Evolutionary conservation across 2,329 filamentous ascomycete species (phyloP).

Genomic region (Curvularia verruculosa): DNA sequence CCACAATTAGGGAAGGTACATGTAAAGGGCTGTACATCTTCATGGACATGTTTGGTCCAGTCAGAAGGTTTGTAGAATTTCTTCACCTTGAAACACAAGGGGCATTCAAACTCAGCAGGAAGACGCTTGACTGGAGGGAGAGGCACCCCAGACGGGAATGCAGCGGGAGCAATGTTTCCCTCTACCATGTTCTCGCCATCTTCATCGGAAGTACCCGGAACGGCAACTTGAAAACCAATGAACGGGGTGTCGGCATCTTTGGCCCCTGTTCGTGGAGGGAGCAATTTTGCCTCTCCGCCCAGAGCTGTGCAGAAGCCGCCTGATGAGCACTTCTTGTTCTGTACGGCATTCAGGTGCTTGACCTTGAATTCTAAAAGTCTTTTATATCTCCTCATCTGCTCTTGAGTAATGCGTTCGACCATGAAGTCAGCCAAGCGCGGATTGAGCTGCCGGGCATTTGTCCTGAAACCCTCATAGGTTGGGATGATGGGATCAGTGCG

Average conservation of each 20-base stretch:
- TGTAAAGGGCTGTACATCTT: conserved; percentile 91
- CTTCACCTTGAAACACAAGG: conserved; percentile 83
- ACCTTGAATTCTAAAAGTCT: conserved; percentile 72
- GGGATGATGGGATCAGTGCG: conserved; percentile 72
- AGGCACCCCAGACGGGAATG: conserved; percentile 81
- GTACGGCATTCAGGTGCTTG: conserved; percentile 69
- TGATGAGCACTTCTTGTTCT: conserved; percentile 64
- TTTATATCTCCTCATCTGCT: conserved; percentile 81
- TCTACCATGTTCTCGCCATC: conserved; percentile 71
- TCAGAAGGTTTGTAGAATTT: conserved; percentile 90
- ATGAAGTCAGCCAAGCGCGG: conserved; percentile 72
- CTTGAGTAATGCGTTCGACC: conserved; percentile 80
- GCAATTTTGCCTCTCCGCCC: conserved; percentile 68
- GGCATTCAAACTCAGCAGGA: conserved; percentile 88
- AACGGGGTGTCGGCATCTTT: conserved; percentile 65
- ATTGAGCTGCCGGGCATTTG: conserved; percentile 75
- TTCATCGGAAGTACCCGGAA: conserved; percentile 64
- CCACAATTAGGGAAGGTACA: conserved; percentile 85
- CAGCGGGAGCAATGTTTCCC: conserved; percentile 70
- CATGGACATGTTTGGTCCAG: conserved; percentile 96
- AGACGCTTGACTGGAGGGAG: conserved; percentile 77
- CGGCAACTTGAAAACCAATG: conserved; percentile 61
- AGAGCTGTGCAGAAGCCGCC: conserved; percentile 67
- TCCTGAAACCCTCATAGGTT: conserved; percentile 75
- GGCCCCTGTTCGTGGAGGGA: conserved; percentile 65